Evolutionary conservation across 225 moss, liverwort and hornwort genomes (phyloP), one percentile per base, ranked within the genome.

Genomic region (Climacium dendroides): DNA sequence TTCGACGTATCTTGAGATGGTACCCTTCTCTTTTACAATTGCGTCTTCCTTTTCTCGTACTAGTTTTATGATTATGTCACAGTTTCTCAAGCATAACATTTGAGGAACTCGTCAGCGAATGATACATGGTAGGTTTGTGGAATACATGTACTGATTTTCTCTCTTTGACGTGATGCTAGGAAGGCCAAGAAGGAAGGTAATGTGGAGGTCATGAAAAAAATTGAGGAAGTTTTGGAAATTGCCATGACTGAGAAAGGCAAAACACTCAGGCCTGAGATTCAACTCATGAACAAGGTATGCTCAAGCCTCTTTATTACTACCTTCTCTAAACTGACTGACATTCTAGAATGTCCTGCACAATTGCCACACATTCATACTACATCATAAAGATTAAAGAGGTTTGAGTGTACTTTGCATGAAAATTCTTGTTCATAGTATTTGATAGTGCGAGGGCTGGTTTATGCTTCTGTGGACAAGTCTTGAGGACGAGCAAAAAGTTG

Each of bases 171-270:
- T 94, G 92, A 86, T 94, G 96, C 84, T 95, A 96, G 97, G 92
- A 96, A 99, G 98, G 98, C 98, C 95, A 99, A 95, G 90, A 99
- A 99, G 92, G 96, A 99, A 97, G 96, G 97, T 86, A 99, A 97
- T 89, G 89, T 89, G 86, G 97, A 96, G 91, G 95, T 99, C 89
- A 93, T 96, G 93, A 96, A 89, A 89, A 95, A 89, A 83, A 92
- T 99, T 64, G 97, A 99, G 92, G 91, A 79, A 34, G 94, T 96
- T 28, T 88, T 99, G 81, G 91, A 95, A 91, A 57, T 94, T 59
- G 97, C 98, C 43, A 92, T 99, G 89, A 70, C 85, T 19, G 98
- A 96, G 86, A 99, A 97, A 92, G 97, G 95, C 86, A 95, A 96
- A 88, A 99, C 98, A 9, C 91, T 97, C 79, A 93, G 98, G 79